Percentiles rank a stretch among this genome's conserved stretches.
Evolutionary conservation across 2,329 filamentous ascomycete genomes (phyloP).

Genomic region (Eutypella sp.): DNA sequence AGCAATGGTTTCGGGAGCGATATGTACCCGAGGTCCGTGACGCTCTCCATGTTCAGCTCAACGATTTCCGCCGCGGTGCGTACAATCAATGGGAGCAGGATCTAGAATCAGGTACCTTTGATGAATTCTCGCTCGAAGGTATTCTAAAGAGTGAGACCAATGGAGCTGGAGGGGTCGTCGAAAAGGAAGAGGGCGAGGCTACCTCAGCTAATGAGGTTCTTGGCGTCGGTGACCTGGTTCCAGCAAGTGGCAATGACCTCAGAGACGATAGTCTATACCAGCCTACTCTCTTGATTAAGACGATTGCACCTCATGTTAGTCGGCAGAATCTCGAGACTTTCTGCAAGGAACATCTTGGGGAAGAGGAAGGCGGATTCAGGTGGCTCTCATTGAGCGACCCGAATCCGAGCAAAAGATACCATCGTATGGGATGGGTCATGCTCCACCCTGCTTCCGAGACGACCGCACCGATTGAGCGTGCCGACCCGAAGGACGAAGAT

Average conservation of each 20-base stretch:
- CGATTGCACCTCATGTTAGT: constrained; percentile 92
- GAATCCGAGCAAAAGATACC: constrained; percentile 93
- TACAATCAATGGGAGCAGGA: constrained; percentile 90
- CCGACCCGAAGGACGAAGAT: constrained; percentile 68
- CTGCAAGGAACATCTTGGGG: constrained; percentile 88
- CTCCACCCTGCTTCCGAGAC: constrained; percentile 74
- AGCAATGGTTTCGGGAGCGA: constrained; percentile 97
- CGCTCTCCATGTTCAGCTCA: constrained; percentile 67
- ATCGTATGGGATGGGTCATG: constrained; percentile 98
- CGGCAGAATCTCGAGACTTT: constrained; percentile 90
- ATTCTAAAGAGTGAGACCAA: constrained; percentile 92
- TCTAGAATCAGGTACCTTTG: constrained; percentile 77
- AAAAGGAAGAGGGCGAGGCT: constrained; percentile 94
- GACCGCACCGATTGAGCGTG: constrained; percentile 59
- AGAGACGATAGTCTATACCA: constrained; percentile 84
- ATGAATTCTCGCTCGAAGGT: constrained; percentile 90
- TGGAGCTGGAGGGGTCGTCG: constrained; percentile 74
- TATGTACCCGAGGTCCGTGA: constrained; percentile 82
- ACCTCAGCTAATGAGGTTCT: constrained; percentile 88
- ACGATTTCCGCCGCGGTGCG: constrained; percentile 70
- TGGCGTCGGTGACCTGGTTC: constrained; percentile 85
- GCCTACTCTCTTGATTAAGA: constrained; percentile 95
- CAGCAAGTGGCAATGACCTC: constrained; percentile 76
- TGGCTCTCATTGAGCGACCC: constrained; percentile 95
- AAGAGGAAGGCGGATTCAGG: constrained; percentile 86